Percentiles rank a stretch among this genome's conserved stretches.
Conservation (phyloP, 441 rosid species). For the Hura crepitans region DNA sequence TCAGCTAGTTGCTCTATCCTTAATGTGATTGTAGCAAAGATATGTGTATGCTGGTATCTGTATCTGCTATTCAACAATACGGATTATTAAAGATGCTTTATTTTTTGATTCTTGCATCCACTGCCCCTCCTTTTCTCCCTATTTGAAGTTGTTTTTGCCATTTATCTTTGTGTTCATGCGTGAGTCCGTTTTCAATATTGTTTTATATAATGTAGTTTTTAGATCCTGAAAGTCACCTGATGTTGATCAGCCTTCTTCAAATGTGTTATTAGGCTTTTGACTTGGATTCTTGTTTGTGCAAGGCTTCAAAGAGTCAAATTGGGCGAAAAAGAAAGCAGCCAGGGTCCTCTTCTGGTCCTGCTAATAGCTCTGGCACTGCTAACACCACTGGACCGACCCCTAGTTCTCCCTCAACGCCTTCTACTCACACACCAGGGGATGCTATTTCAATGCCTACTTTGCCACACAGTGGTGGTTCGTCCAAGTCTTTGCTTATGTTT, state of each 20-base stretch:
- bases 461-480: constrained; percentile 49
- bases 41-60: neutral
- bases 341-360: constrained; percentile 75
- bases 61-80: neutral
- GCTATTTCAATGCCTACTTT: constrained; percentile 63
- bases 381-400: constrained; percentile 77
- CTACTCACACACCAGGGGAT: constrained; percentile 90
- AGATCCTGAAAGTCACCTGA: constrained; percentile 1
- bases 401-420: constrained; percentile 82
- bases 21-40: neutral
- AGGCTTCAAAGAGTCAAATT: constrained; percentile 69
- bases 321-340: constrained; percentile 80
- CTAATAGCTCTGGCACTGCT: constrained; percentile 73
- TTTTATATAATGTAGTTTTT: neutral
- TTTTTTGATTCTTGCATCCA: neutral
- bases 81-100: neutral
- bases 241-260: neutral
- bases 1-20: neutral
- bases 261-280: neutral
- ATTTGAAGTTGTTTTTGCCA: neutral
- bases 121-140: neutral
- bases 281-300: constrained; percentile 17
- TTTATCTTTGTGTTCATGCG: neutral
- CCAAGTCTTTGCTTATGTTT: constrained; percentile 50
- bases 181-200: neutral